A percentile compares a stretch with the other conserved stretches of the same genome.
Conservation (phyloP, 2,329 filamentous ascomycete species). For the Fusarium subglutinans region DNA sequence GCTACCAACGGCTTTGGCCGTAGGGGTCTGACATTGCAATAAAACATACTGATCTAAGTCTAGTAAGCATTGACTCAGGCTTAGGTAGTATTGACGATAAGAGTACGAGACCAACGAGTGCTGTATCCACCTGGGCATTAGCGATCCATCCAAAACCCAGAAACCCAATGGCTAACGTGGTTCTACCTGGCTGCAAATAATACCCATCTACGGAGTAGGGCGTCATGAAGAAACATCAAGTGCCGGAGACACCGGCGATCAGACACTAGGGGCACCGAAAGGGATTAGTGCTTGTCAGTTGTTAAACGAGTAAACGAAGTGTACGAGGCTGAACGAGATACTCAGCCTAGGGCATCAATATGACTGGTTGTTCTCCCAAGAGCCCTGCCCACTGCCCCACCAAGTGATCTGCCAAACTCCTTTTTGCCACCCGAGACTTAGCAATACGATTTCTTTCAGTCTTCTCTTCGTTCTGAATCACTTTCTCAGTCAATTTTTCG, state of each 20-base stretch:
- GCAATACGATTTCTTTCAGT: not conserved
- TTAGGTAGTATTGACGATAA: not conserved
- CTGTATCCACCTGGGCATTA: not conserved
- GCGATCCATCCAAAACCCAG: not conserved
- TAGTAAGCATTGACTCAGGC: not conserved
- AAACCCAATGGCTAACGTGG: not conserved
- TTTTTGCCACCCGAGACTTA: fast-evolving
- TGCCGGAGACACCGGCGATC: fast-evolving
- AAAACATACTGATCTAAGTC: not conserved
- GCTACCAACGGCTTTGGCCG: not conserved
- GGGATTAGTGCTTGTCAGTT: not conserved
- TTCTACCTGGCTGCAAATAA: not conserved
- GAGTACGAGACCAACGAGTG: not conserved
- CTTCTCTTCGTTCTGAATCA: not conserved
- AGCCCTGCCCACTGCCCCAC: not conserved
- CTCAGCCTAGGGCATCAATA: fast-evolving
- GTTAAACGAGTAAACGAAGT: not conserved
- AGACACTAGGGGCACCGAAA: not conserved
- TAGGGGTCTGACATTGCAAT: not conserved
- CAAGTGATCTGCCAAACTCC: not conserved
- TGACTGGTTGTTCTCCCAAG: not conserved
- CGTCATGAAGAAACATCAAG: not conserved
- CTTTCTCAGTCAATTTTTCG: not conserved
- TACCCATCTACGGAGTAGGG: not conserved
- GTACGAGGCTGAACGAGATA: not conserved